These are phyloP conservation scores for Pyrenophora teres DNA, from an alignment of 2,329 filamentous ascomycete genomes.

Conservation along the genomic window DNA sequence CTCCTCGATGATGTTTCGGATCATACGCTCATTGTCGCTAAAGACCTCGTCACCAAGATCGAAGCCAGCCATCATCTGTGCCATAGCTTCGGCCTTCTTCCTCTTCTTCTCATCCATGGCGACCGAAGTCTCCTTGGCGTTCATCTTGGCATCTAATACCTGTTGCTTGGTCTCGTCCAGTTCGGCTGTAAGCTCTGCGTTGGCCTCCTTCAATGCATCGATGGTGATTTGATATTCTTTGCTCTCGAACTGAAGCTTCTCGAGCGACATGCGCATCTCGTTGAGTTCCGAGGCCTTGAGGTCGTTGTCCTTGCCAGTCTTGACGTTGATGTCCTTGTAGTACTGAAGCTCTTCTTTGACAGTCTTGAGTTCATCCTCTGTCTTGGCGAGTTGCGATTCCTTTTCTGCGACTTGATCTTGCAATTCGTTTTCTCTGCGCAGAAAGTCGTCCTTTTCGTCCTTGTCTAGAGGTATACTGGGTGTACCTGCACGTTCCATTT, in stretches of 20 bases:
- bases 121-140: conserved; percentile 87
- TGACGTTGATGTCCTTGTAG: conserved; percentile 83
- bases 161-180: conserved; percentile 96
- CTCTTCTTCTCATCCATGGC: conserved; percentile 96
- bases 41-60: conserved; percentile 92
- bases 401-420: conserved; percentile 96
- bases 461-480: conserved; percentile 89
- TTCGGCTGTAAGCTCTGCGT: conserved; percentile 87
- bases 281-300: conserved; percentile 83
- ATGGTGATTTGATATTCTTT: conserved; percentile 98
- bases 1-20: conserved; percentile 81
- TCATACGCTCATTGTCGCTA: conserved; percentile 86
- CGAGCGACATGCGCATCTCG: conserved; percentile 93
- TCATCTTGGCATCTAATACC: conserved; percentile 94
- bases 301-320: conserved; percentile 88
- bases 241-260: conserved; percentile 92
- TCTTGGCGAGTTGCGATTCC: conserved; percentile 77
- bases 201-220: conserved; percentile 96
- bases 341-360: conserved; percentile 83
- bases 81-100: conserved; percentile 99
- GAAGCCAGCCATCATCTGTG: conserved; percentile 99
- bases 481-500: conserved; percentile 79
- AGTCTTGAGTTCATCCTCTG: conserved; percentile 80
- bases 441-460: conserved; percentile 94
- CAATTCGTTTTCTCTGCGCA: conserved; percentile 92